These are phyloP conservation scores for Geotrichum carabidarum DNA, from an alignment of 1,139 yeast genomes.

Conservation along the genomic window DNA sequence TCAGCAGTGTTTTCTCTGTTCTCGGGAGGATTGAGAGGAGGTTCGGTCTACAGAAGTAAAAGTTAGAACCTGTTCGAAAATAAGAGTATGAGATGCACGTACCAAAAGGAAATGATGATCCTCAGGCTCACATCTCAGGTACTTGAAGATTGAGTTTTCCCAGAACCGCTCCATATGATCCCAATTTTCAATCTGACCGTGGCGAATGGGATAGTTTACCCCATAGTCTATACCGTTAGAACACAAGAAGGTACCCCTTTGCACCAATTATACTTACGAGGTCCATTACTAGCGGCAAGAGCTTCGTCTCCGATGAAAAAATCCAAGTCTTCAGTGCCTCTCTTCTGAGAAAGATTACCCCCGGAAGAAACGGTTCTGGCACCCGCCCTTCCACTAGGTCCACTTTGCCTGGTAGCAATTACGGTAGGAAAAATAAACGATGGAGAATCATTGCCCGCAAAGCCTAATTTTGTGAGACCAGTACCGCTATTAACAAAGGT, in stretches of 20 bases:
- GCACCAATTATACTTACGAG: slow-evolving; percentile 35
- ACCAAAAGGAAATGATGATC: slow-evolving; percentile 83
- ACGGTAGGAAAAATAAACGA: slow-evolving; percentile 97
- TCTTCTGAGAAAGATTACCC: slow-evolving; percentile 55
- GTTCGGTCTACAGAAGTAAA: slow-evolving; percentile 56
- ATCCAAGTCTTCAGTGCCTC: slow-evolving; percentile 93
- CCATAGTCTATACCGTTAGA: slow-evolving; percentile 52
- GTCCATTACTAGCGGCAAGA: slow-evolving; percentile 78
- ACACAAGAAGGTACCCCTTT: not conserved
- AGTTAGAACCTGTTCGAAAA: not conserved
- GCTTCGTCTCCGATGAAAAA: slow-evolving; percentile 97
- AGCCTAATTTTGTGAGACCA: slow-evolving; percentile 93
- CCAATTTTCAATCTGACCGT: slow-evolving; percentile 98
- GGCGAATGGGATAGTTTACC: slow-evolving; percentile 85
- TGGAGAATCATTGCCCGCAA: slow-evolving; percentile 98
- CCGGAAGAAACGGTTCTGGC: slow-evolving; percentile 35
- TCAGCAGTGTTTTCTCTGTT: slow-evolving; percentile 98
- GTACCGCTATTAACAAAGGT: slow-evolving; percentile 64
- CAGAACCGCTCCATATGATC: slow-evolving; percentile 99
- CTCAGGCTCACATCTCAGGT: slow-evolving; percentile 95
- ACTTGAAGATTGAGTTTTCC: slow-evolving; percentile 95
- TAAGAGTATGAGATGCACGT: slow-evolving; percentile 13
- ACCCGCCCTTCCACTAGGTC: slow-evolving; percentile 37
- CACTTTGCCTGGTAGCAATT: slow-evolving; percentile 66
- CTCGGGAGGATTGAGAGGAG: slow-evolving; percentile 97